phyloP scores from a whole-genome alignment of 202 grass and related monocot species.

The Hordeum pubiflorum region DNA sequence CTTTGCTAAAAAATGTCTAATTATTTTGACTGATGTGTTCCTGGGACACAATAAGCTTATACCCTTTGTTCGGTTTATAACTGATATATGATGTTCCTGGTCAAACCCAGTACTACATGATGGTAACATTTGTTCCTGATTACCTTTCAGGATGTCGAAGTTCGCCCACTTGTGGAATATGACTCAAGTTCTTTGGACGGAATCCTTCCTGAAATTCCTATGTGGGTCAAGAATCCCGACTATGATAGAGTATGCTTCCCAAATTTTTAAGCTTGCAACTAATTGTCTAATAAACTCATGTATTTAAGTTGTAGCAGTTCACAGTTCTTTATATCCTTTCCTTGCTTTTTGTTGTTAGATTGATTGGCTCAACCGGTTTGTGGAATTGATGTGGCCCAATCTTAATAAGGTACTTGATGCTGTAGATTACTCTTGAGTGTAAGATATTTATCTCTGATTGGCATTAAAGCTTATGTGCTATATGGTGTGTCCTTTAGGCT shows the following conservation, averaged over 20 bases:
- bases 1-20: not conserved
- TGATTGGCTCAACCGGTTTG: conserved; percentile 92
- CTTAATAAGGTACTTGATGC: conserved; percentile 62
- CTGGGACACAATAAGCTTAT: not conserved
- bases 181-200: conserved; percentile 72
- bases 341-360: conserved; percentile 41
- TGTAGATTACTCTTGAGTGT: not conserved
- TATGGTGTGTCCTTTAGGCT: conserved; percentile 45
- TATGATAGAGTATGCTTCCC: conserved; percentile 73
- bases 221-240: conserved; percentile 95
- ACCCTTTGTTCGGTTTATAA: not conserved
- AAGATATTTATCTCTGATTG: conserved; percentile 20
- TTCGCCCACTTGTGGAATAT: conserved; percentile 63
- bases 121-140: conserved; percentile 7
- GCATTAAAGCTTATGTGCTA: conserved; percentile 22
- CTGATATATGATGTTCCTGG: not conserved
- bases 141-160: conserved; percentile 55
- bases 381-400: conserved; percentile 93
- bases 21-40: not conserved
- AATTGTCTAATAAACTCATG: not conserved
- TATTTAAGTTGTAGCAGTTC: not conserved
- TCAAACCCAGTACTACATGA: not conserved
- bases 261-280: not conserved
- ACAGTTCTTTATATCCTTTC: conserved; percentile 12
- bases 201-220: conserved; percentile 86